Evolutionary conservation across 306 rosid species (phyloP), one percentile per base, ranked within the genome.

Genomic region (Dryas drummondii): DNA sequence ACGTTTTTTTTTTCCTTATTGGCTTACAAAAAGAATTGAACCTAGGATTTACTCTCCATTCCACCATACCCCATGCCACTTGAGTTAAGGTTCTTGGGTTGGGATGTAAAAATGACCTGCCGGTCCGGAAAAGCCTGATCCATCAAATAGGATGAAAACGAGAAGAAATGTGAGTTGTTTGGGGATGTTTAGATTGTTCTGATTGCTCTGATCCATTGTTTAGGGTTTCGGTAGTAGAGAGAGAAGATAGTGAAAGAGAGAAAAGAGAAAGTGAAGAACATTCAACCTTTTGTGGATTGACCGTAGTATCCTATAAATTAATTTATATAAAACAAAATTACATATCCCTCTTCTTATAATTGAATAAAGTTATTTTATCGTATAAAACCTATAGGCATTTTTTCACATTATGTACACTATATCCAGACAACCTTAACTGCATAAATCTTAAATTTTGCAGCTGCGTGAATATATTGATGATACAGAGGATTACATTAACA

Each of bases 401-500:
- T 66, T 67, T 26, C 47, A 19, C 40, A 7, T 27, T 66, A 45
- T 11, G 68, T 16, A 7, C 48, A 45, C 13, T 4, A 14, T 3
- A 15, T 51, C 42, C 66, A 48, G 72, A 54, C 47, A 54, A 51
- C 49, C 42, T 45, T 79, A 56, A 67, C 70, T 63, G 45, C 60
- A 48, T 42, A 19, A 46, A 70, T 64, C 59, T 78, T 53, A 66
- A 27, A 71, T 65, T 79, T 80, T 86, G 73, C 90, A 93, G 98
- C 82, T 93, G 42, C 84, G 93, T 78, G 93, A 89, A 60, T 92
- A 92, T 58, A 88, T 92, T 14, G 96, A 92, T 61, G 97, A 91
- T 65, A 90, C 98, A 9, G 98, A 93, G 84, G 98, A 93, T 82
- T 93, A 93, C 80, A 88, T 93, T 57, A 93, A 93, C 74, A 93